Base-by-base conservation (phyloP, 2,329 filamentous ascomycete species). In the Lojkania enalia region DNA sequence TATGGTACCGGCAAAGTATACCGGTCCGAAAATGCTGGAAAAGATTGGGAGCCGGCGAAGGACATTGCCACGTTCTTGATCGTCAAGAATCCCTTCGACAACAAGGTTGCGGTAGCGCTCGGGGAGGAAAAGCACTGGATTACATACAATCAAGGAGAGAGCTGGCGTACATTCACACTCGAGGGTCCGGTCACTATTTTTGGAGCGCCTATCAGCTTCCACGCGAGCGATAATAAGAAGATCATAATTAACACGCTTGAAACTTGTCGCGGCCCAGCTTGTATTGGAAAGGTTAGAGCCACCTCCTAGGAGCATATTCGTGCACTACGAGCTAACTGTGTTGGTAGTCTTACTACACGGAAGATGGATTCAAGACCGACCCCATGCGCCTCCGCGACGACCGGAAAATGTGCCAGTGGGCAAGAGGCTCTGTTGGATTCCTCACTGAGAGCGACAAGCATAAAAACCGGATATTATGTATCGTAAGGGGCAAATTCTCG, bases 371-470 rank as follows among this genome's bases (percentile, higher is more conserved):
- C 74, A 78, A 86, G 53, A 80, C 79, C 4, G 71, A 79, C 32
- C 80, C 83, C 39, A 79, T 87, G 54, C 71, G 77, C 4, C 77
- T 96, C 47, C 80, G 86, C 40, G 76, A 80, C 31, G 80, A 84
- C 55, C 88, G 88, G 2, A 77, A 82, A 37, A 85, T 87, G 49
- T 99, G 94, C 69, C 83, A 86, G 67, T 99, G 92, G 90, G 92
- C 94, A 39, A 89, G 89, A 63, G 82, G 83, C 12, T 84, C 87
- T 11, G 78, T 81, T 4, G 71, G 84, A 31, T 96, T 99, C 66
- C 82, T 81, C 23, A 85, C 84, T 9, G 86, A 86, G 48, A 72
- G 85, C 42, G 58, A 66, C 23, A 74, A 84, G 39, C 84, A 94
- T 61, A 75, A 82, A 39, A 77, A 86, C 54, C 83, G 90, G 42